A percentile compares a stretch with the other conserved stretches of the same genome.
phyloP scores from a whole-genome alignment of 75 land plant genomes.

The Sequoiadendron giganteum region DNA sequence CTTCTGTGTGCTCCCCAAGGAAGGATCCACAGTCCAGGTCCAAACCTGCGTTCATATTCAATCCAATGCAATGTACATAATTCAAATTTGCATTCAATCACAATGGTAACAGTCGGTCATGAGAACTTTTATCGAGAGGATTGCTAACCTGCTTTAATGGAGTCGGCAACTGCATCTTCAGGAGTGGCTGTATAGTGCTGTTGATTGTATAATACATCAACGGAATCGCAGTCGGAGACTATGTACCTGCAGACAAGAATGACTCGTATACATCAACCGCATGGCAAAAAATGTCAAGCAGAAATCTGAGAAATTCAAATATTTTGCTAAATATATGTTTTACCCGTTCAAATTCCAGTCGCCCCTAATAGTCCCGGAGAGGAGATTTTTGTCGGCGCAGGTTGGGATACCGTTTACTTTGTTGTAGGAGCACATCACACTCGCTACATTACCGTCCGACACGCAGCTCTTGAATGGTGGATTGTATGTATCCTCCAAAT shows the following conservation, averaged over 20 bases:
- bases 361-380: slow-evolving; percentile 49
- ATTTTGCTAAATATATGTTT: not conserved
- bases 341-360: slow-evolving; percentile 86
- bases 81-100: not conserved
- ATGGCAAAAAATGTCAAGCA: not conserved
- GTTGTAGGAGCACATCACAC: slow-evolving; percentile 99
- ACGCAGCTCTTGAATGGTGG: not conserved
- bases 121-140: not conserved
- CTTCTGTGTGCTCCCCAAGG: slow-evolving; percentile 43
- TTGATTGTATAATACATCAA: slow-evolving; percentile 59
- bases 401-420: slow-evolving; percentile 92
- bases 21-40: slow-evolving; percentile 71
- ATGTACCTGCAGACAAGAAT: slow-evolving; percentile 55
- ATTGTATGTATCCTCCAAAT: slow-evolving; percentile 80
- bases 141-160: slow-evolving; percentile 75
- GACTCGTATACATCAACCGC: not conserved
- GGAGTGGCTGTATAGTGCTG: slow-evolving; percentile 73
- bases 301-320: not conserved
- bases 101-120: not conserved
- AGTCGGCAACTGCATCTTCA: slow-evolving; percentile 83
- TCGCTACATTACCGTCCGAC: slow-evolving; percentile 70
- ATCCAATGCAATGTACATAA: not conserved
- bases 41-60: not conserved
- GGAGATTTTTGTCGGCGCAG: slow-evolving; percentile 80
- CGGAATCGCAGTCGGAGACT: slow-evolving; percentile 98